Conservation (phyloP, 2,329 filamentous ascomycete genomes). For the Alternaria gansuensis region DNA sequence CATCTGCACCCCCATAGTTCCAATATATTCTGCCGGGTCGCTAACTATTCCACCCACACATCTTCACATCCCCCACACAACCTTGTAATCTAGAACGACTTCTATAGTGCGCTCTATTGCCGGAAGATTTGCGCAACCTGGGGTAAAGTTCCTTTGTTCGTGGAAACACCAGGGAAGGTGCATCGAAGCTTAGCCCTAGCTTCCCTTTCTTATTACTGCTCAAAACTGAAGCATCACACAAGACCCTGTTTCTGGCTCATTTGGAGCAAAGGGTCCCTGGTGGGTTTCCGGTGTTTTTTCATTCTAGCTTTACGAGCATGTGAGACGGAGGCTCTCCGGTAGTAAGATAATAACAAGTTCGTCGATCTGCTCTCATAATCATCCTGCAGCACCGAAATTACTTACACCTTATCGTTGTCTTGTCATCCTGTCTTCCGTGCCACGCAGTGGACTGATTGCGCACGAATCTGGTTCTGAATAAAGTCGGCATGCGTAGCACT, state of each 20-base stretch:
- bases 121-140: conserved; percentile 47
- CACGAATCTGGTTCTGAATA: conserved; percentile 15
- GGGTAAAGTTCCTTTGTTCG: conserved; percentile 40
- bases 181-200: conserved; percentile 29
- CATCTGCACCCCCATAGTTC: conserved; percentile 46
- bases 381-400: conserved; percentile 20
- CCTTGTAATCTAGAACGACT: conserved; percentile 38
- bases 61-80: conserved; percentile 46
- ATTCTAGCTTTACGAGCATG: conserved; percentile 1
- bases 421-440: conserved; percentile 13
- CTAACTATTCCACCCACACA: conserved; percentile 29
- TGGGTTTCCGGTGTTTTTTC: conserved; percentile 16
- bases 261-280: conserved; percentile 30
- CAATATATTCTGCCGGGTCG: conserved; percentile 44
- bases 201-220: conserved; percentile 30
- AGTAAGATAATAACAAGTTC: conserved; percentile 20
- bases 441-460: conserved; percentile 14
- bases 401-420: conserved; percentile 16
- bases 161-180: conserved; percentile 37
- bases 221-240: conserved; percentile 34
- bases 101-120: conserved; percentile 36
- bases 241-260: conserved; percentile 13
- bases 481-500: conserved; percentile 28
- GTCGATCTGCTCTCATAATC: neutral
- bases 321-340: conserved; percentile 10